A percentile compares a stretch with the other conserved stretches of the same genome.
Conservation (phyloP, 2,329 filamentous ascomycete species). For the Talaromyces sp. region DNA sequence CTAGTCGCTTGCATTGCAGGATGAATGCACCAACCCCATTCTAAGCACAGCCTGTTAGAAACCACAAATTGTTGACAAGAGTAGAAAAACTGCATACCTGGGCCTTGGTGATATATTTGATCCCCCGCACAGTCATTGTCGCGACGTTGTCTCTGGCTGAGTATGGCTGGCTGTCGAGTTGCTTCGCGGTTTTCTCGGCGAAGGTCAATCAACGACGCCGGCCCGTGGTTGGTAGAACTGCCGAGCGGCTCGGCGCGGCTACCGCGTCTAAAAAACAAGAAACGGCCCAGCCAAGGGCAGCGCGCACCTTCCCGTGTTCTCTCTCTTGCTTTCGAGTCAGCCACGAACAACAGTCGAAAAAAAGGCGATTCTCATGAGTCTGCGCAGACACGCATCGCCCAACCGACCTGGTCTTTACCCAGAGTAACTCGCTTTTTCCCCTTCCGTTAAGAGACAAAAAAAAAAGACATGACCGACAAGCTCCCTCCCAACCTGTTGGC, state of each 20-base stretch:
- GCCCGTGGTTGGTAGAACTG: constrained; percentile 19
- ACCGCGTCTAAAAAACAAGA: constrained; percentile 16
- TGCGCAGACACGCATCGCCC: neutral
- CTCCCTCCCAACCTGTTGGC: constrained; percentile 86
- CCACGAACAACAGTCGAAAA: neutral
- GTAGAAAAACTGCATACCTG: constrained; percentile 42
- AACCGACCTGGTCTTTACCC: neutral
- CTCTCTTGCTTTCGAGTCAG: neutral
- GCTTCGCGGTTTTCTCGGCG: constrained; percentile 1
- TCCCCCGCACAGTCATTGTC: constrained; percentile 42
- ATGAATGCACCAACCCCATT: constrained; percentile 97
- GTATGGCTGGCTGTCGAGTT: neutral
- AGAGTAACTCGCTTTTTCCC: neutral
- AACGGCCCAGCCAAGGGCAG: neutral
- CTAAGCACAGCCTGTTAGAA: constrained; percentile 27
- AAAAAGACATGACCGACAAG: constrained; percentile 80
- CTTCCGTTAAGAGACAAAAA: neutral
- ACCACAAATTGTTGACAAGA: constrained; percentile 10
- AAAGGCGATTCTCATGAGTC: neutral
- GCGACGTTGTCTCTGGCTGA: constrained; percentile 8
- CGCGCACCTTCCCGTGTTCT: neutral
- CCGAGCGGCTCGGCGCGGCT: constrained; percentile 19
- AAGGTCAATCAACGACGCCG: neutral
- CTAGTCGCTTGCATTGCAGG: constrained; percentile 90
- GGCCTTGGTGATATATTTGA: constrained; percentile 51